Evolutionary conservation across 2,329 filamentous ascomycete species (phyloP), one percentile per base, ranked within the genome.

Genomic region (Botrytis pseudocinerea): DNA sequence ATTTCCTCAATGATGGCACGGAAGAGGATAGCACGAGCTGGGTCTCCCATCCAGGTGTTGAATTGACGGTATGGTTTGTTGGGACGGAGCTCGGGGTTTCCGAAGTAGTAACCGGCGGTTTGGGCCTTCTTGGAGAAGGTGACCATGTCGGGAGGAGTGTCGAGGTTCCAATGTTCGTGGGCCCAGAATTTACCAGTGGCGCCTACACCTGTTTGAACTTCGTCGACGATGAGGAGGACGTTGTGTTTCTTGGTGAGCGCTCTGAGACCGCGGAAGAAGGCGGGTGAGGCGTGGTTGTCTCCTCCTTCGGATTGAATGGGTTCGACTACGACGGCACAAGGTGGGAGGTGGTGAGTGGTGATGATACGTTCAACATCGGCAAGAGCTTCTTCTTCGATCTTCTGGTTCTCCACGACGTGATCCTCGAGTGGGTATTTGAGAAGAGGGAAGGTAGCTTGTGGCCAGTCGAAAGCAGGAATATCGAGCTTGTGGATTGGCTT

Each of bases 151-250:
- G 93, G 93, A 35, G 92, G 91, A 18, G 88, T 84, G 59, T 84
- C 79, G 61, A 95, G 85, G 80, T 91, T 87, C 93, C 93, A 95
- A 87, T 95, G 92, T 77, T 94, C 92, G 82, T 95, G 93, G 22
- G 92, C 93, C 93, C 93, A 95, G 87, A 95, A 94, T 80, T 92
- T 93, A 74, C 93, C 93, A 0, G 93, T 95, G n/a, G 93, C 92
- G 79, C 93, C 93, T 69, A 95, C 90, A 80, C 92, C 92, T 28
- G 93, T 95, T 83, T 95, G 93, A 48, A 95, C 93, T 83, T 95
- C 93, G 80, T 95, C 93, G 72, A 94, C 92, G 78, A 95, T 95
- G 82, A 95, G 84, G 76, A 93, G 87, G 51, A 93, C 87, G 74
- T 90, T 85, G 82, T 92, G 87, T 80, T 89, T 90, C 79, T 89